Evolutionary conservation across 2,329 filamentous ascomycete species (phyloP), one percentile per base, ranked within the genome.

Genomic region (Ascosphaera apis): DNA sequence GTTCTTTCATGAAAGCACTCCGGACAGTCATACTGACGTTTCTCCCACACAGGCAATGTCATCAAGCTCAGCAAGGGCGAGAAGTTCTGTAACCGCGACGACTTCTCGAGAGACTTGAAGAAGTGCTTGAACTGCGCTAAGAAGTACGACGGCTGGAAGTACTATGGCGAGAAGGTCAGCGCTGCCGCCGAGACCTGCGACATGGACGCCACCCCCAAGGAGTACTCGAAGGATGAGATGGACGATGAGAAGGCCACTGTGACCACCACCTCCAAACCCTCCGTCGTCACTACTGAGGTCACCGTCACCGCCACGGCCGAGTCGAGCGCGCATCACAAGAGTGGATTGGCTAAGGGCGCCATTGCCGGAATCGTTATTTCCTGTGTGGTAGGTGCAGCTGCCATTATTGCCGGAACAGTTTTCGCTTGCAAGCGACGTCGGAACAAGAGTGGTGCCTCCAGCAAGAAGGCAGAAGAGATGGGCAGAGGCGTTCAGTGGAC

Each of bases 81-180:
- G 18, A 41, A 43, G n/a, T 44, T 42, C 40, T 51, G 48, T 38
- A 36, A 44, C 17, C 39, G 40, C n/a, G 21, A 41, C 8, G 43
- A 43, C 32, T 43, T 42, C 37, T 44, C 42, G 17, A 40, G 34
- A 2, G 23, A 37, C 8, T 42, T 49, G n/a, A 33, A 40, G 9
- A 42, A 35, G 8, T 51, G 48, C 46, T 50, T 62, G n/a, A 45
- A 54, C 35, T 62, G 59, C 41, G 58, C 58, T 32, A 41, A 52
- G 27, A 40, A 50, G 25, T 53, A 49, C 38, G 47, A 58, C 32
- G 56, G 61, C 43, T 62, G 58, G 57, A 42, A 49, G 33, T 47
- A 52, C 40, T 62, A 62, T 34, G 52, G 55, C 15, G 37, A 42
- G 13, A 47, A 47, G 12, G 50, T 62, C 31, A 38, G 39, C 16